Evolutionary conservation across 495 filamentous ascomycete species (phyloP).

Genomic region (Immersiella caudata): DNA sequence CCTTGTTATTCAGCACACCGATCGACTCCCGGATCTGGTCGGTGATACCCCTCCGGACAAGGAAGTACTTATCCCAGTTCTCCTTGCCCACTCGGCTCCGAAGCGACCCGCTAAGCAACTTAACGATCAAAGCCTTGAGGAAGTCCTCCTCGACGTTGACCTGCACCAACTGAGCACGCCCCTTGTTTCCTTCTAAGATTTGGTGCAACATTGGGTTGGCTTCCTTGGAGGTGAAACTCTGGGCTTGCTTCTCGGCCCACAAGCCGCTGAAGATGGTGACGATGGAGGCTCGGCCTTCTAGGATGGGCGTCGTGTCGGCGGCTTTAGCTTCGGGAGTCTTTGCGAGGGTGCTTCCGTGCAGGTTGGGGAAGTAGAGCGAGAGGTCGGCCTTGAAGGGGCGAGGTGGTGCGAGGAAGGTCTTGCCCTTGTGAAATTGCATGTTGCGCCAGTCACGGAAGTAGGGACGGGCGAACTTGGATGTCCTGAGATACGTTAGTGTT

Average conservation of each 20-base stretch:
- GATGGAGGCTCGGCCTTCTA: conserved; percentile 72
- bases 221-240: conserved; percentile 64
- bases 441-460: conserved; percentile 94
- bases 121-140: conserved; percentile 74
- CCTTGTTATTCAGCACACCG: conserved; percentile 81
- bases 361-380: conserved; percentile 91
- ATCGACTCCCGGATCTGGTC: conserved; percentile 75
- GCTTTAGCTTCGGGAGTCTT: conserved; percentile 29
- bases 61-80: conserved; percentile 76
- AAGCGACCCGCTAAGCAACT: conserved; percentile 66
- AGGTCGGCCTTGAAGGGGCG: conserved; percentile 72
- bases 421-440: conserved; percentile 79
- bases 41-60: conserved; percentile 75
- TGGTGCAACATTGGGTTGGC: conserved; percentile 67
- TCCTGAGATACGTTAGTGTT: neutral
- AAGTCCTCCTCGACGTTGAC: conserved; percentile 84
- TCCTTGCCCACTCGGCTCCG: conserved; percentile 56
- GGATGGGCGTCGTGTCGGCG: conserved; percentile 70
- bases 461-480: conserved; percentile 58
- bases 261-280: conserved; percentile 77
- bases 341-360: conserved; percentile 74
- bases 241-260: conserved; percentile 85
- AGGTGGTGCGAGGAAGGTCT: conserved; percentile 80
- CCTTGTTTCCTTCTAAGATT: conserved; percentile 49
- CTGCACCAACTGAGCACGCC: conserved; percentile 70